Evolutionary conservation across 2,329 filamentous ascomycete genomes (phyloP).

Genomic region (Cercospora sp.): DNA sequence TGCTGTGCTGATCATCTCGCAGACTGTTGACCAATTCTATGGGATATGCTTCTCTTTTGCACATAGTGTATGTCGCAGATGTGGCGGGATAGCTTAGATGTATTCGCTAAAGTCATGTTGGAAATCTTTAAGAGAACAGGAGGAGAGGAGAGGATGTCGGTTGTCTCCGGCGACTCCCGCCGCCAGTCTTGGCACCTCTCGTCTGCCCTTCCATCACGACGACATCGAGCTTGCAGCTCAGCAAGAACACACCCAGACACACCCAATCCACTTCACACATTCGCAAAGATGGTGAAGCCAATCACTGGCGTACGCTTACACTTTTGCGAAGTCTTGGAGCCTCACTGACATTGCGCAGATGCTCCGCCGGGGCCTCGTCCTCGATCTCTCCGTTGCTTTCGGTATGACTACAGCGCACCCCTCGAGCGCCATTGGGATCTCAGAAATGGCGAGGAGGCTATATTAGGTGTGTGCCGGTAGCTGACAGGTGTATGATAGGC

Average conservation of each 20-base stretch:
- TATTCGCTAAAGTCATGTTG: not conserved
- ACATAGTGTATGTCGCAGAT: not conserved
- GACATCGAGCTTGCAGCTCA: constrained; percentile 11
- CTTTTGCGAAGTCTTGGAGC: constrained; percentile 14
- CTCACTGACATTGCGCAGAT: constrained; percentile 50
- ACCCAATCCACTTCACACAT: not conserved
- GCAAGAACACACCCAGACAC: not conserved
- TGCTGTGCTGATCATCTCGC: not conserved
- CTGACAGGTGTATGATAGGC: constrained; percentile 45
- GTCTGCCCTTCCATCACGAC: constrained; percentile 10
- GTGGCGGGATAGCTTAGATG: not conserved
- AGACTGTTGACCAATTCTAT: not conserved
- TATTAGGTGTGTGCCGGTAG: not conserved
- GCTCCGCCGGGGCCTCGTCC: constrained; percentile 64
- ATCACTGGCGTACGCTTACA: constrained; percentile 51
- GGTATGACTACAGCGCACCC: constrained; percentile 51
- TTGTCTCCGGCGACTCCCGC: not conserved
- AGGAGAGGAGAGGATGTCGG: not conserved
- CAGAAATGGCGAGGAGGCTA: not conserved
- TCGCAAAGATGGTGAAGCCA: constrained; percentile 45
- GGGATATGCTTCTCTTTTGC: not conserved
- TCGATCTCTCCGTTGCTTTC: constrained; percentile 65
- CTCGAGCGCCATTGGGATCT: not conserved
- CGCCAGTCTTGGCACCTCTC: not conserved
- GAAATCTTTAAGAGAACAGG: not conserved